These are phyloP conservation scores for Russula compacta DNA, from an alignment of 768 basidiomycete genomes.

Conservation along the genomic window DNA sequence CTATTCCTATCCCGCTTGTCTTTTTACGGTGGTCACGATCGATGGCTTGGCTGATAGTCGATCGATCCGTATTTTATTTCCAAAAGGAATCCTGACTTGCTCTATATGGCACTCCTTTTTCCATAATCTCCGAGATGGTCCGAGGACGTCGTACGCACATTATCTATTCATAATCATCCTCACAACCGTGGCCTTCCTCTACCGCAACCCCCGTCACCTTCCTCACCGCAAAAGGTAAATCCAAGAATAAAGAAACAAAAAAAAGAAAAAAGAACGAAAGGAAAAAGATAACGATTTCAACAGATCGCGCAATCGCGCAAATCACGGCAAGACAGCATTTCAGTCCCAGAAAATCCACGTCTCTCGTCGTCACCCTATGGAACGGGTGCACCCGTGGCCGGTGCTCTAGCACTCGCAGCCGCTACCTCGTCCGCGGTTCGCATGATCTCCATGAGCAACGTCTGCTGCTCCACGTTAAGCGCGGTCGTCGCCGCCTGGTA, in stretches of 20 bases:
- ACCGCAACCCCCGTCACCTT: background rate
- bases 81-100: background rate
- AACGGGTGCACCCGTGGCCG: background rate
- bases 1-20: background rate
- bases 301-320: background rate
- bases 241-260: background rate
- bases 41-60: background rate
- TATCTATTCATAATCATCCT: background rate
- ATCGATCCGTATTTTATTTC: background rate
- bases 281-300: background rate
- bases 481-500: constrained; percentile 70
- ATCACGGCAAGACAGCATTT: background rate
- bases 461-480: constrained; percentile 67
- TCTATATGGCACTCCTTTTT: background rate
- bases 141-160: background rate
- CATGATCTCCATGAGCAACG: constrained; percentile 81
- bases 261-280: background rate
- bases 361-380: background rate
- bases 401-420: background rate
- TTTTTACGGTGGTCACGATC: background rate
- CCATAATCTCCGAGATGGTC: background rate
- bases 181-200: background rate
- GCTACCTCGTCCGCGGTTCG: constrained; percentile 23
- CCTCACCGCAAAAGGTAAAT: background rate
- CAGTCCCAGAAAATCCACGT: background rate